Conservation (phyloP, 169 alveolate genomes). For the Cryptosporidium bovis region DNA sequence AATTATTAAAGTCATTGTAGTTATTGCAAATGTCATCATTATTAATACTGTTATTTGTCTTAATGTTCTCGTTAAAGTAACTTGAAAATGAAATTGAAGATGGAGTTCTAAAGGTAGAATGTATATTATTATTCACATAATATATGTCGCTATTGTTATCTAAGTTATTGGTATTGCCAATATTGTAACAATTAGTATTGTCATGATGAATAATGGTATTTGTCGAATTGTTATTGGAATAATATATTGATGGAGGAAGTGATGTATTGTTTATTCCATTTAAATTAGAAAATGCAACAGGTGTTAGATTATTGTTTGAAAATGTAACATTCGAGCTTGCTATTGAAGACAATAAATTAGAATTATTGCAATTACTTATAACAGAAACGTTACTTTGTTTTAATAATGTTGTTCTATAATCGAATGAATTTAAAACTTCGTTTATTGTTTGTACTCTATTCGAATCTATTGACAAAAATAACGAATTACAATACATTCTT, state of each 20-base stretch:
- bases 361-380: not conserved
- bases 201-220: too few species aligned
- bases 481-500: not conserved
- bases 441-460: conserved; percentile 45
- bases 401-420: not conserved
- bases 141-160: not conserved
- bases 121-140: not conserved
- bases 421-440: conserved; percentile 30
- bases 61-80: conserved; percentile 12
- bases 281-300: not conserved
- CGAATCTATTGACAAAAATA: conserved; percentile 34
- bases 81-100: conserved; percentile 26
- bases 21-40: too few species aligned
- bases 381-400: not conserved
- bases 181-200: too few species aligned
- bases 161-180: too few species aligned
- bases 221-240: not conserved
- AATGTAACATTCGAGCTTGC: conserved; percentile 8
- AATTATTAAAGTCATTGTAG: too few species aligned
- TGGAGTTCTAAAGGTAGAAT: conserved; percentile 9
- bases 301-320: not conserved
- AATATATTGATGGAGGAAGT: conserved; percentile 47
- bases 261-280: not conserved
- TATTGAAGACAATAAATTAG: conserved; percentile 4
- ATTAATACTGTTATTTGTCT: not conserved